Conservation (phyloP, 2,329 filamentous ascomycete genomes). For the Stenocarpella maydis region DNA sequence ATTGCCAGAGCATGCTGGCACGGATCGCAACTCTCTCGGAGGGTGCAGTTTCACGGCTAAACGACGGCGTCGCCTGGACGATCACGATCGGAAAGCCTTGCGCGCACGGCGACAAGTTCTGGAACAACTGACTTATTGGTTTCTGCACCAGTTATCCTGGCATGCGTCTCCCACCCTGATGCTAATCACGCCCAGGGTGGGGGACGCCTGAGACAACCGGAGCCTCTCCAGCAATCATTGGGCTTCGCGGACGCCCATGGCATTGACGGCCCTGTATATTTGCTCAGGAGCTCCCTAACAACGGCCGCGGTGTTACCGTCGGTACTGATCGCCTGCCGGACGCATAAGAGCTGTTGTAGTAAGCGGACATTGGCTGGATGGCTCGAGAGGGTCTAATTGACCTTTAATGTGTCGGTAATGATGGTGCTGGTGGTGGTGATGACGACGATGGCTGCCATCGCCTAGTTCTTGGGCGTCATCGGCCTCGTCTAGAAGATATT, state of each 20-base stretch:
- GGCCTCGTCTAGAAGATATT: conserved; percentile 1
- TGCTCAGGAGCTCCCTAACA: conserved; percentile 6
- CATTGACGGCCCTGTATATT: not conserved
- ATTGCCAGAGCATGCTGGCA: not conserved
- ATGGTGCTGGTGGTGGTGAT: not conserved
- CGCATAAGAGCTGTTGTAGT: conserved; percentile 41
- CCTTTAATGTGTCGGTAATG: not conserved
- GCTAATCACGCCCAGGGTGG: not conserved
- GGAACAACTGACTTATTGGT: not conserved
- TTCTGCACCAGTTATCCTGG: not conserved
- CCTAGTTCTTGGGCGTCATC: not conserved
- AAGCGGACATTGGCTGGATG: conserved; percentile 32
- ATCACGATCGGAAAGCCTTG: not conserved
- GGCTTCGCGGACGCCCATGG: too few species aligned
- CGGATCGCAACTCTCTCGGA: not conserved
- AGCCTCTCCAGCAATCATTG: conserved; percentile 1
- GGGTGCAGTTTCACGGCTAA: conserved; percentile 11
- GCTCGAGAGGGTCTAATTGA: conserved; percentile 10
- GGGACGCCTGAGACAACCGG: not conserved
- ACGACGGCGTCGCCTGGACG: conserved; percentile 1
- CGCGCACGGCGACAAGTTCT: not conserved
- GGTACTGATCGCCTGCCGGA: conserved; percentile 38
- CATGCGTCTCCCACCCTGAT: not conserved
- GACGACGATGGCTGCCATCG: not conserved
- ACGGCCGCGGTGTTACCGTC: conserved; percentile 35